These are phyloP conservation scores for Phaeosphaeria sp. DNA, from an alignment of 2,329 filamentous ascomycete genomes.

Conservation along the genomic window DNA sequence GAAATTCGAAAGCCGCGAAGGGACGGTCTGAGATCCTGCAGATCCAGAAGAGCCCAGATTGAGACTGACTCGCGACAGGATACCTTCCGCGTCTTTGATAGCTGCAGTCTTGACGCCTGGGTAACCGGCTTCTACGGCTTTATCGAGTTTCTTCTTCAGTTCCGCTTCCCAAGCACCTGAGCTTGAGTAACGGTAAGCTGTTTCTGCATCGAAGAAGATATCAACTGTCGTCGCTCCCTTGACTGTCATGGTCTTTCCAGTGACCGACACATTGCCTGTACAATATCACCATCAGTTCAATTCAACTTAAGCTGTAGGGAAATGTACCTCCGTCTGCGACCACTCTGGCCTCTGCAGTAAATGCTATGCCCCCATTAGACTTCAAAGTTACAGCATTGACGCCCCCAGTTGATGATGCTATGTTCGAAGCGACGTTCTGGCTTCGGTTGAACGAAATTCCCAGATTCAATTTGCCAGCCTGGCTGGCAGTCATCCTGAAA, in stretches of 20 bases:
- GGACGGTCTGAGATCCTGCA: conserved; percentile 7
- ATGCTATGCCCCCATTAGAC: conserved; percentile 4
- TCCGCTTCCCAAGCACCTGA: conserved; percentile 10
- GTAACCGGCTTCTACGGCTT: conserved; percentile 15
- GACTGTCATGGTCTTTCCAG: conserved; percentile 7
- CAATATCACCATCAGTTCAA: neutral
- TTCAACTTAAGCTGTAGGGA: neutral
- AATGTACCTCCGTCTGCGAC: conserved; percentile 9
- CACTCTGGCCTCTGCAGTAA: conserved; percentile 14
- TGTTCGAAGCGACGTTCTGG: conserved; percentile 6
- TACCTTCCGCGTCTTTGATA: conserved; percentile 1
- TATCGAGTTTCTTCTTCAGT: conserved; percentile 21
- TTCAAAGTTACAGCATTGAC: conserved; percentile 8
- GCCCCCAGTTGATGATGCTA: conserved; percentile 2
- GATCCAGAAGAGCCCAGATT: conserved; percentile 11
- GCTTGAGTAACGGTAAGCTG: conserved; percentile 11
- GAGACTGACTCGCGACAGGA: conserved; percentile 8
- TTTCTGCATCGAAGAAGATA: conserved; percentile 21
- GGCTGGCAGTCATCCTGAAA: conserved; percentile 5
- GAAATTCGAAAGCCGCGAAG: conserved; percentile 9
- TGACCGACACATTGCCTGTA: conserved; percentile 7
- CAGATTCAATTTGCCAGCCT: conserved; percentile 11
- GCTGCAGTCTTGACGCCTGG: conserved; percentile 1
- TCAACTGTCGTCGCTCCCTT: conserved; percentile 15
- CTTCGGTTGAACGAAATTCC: conserved; percentile 12